Conservation (phyloP, 306 rosid genomes). For the Pterocarpus santalinus region DNA sequence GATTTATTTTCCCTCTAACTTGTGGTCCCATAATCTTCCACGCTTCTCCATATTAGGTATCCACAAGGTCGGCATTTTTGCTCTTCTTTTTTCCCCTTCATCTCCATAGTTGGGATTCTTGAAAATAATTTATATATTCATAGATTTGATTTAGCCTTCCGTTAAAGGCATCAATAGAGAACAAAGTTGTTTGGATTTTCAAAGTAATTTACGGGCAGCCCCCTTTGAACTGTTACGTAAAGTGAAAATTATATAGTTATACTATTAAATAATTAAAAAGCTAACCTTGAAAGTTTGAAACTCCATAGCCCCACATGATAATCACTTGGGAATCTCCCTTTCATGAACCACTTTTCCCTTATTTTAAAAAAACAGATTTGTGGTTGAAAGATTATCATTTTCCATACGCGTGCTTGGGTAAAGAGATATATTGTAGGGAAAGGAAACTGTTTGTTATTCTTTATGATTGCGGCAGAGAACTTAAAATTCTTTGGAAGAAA, state of each 20-base stretch:
- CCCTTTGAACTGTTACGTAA: slow-evolving; percentile 48
- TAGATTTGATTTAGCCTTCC: background rate
- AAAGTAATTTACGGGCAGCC: slow-evolving; percentile 30
- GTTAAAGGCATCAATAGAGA: slow-evolving; percentile 11
- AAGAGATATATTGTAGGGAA: slow-evolving; percentile 26
- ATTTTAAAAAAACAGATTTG: background rate
- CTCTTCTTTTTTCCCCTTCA: background rate
- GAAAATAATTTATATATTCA: background rate
- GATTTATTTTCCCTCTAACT: background rate
- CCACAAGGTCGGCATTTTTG: background rate
- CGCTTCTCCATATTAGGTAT: slow-evolving; percentile 33
- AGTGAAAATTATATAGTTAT: background rate
- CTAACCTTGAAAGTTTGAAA: slow-evolving; percentile 40
- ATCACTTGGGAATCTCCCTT: slow-evolving; percentile 53
- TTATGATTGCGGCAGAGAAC: slow-evolving; percentile 6
- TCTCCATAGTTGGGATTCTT: background rate
- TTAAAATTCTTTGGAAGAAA: background rate
- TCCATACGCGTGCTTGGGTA: slow-evolving; percentile 26
- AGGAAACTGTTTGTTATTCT: slow-evolving; percentile 10
- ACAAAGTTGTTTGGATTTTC: slow-evolving; percentile 10
- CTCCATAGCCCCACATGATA: slow-evolving; percentile 52
- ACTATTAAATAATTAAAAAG: slow-evolving; percentile 21
- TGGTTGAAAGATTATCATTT: slow-evolving; percentile 34
- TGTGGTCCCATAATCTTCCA: slow-evolving; percentile 52
- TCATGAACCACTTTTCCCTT: background rate